A percentile compares a stretch with the other conserved stretches of the same genome.
Conservation (phyloP, 192 early-diverging fungal genomes). For the Funneliformis mosseae region DNA sequence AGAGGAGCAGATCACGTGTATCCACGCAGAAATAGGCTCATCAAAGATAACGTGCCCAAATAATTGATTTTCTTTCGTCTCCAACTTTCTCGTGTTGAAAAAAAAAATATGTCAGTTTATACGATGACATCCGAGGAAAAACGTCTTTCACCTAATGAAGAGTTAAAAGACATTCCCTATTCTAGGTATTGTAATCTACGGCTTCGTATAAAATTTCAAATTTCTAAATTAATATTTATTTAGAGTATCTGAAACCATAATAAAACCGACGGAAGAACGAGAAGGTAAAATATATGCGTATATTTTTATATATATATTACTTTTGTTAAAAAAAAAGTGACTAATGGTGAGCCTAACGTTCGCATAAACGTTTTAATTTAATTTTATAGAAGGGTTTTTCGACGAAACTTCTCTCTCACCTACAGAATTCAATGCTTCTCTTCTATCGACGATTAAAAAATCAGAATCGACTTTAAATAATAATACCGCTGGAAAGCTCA, state of each 20-base stretch:
- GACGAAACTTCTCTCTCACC: not conserved
- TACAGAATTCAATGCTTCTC: not conserved
- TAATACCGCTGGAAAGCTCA: not conserved
- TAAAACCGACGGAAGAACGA: not conserved
- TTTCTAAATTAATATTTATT: not conserved
- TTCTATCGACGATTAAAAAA: not conserved
- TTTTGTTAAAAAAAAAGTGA: too few relatives aligned
- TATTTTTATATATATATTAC: too few relatives aligned
- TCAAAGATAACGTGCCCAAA: too few relatives aligned
- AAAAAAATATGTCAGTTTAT: not conserved
- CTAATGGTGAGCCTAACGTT: too few relatives aligned
- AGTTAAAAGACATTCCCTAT: constrained; percentile 7
- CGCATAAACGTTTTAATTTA: too few relatives aligned
- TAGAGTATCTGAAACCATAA: constrained; percentile 3
- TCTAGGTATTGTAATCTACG: not conserved
- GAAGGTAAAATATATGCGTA: not conserved
- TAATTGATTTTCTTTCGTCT: too few relatives aligned
- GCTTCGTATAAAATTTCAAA: not conserved
- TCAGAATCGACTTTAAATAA: not conserved
- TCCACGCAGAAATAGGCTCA: too few relatives aligned
- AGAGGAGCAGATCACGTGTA: too few relatives aligned
- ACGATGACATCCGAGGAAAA: not conserved
- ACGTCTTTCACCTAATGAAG: constrained; percentile 6
- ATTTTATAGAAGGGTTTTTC: not conserved
- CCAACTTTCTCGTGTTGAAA: not conserved